phyloP scores from a whole-genome alignment of 176 grass and related monocot species.

The Carex littledalei region DNA sequence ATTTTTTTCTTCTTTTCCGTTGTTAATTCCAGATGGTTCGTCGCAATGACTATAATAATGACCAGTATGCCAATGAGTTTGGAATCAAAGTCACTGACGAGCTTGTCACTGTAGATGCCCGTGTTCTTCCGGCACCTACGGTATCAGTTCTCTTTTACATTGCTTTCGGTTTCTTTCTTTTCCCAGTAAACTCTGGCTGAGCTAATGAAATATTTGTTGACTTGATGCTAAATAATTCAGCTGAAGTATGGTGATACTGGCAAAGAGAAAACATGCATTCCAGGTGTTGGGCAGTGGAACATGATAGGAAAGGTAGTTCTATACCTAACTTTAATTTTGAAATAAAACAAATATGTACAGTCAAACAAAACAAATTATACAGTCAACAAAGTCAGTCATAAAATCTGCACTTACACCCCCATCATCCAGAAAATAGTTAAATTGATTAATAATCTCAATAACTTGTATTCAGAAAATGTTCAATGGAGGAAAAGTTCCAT shows the following conservation, averaged over 20 bases:
- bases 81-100: slow-evolving; percentile 36
- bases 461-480: slow-evolving; percentile 57
- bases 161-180: slow-evolving; percentile 1
- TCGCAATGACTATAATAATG: slow-evolving; percentile 44
- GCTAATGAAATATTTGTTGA: not conserved
- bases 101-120: slow-evolving; percentile 43
- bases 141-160: slow-evolving; percentile 25
- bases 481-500: slow-evolving; percentile 33
- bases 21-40: slow-evolving; percentile 47
- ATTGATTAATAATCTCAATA: slow-evolving; percentile 9
- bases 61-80: slow-evolving; percentile 41
- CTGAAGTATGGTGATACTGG: slow-evolving; percentile 63
- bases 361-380: not conserved
- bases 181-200: not conserved
- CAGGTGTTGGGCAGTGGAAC: slow-evolving; percentile 61
- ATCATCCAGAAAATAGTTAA: not conserved
- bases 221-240: slow-evolving; percentile 36
- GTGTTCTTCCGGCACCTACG: slow-evolving; percentile 46
- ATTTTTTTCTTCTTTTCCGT: not conserved
- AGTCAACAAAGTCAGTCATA: not conserved
- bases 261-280: slow-evolving; percentile 46
- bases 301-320: slow-evolving; percentile 71
- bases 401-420: not conserved
- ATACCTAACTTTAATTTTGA: not conserved
- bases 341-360: not conserved